Evolutionary conservation across 2,329 filamentous ascomycete genomes (phyloP).

Genomic region (Massarina eburnea): DNA sequence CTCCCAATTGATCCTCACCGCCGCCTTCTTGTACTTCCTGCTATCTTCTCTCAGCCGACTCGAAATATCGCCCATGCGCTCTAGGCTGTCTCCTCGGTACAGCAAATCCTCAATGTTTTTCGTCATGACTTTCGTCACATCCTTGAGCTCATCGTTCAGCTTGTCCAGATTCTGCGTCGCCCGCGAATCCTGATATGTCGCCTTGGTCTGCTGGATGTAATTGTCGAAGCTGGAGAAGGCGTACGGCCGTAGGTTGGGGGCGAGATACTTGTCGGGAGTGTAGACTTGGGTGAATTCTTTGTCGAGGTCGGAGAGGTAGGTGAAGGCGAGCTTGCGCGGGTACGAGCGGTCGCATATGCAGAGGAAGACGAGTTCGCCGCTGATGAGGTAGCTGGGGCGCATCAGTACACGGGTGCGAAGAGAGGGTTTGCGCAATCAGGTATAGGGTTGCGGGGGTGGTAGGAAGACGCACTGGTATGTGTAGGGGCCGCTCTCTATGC

Average conservation of each 20-base stretch:
- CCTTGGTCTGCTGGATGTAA: conserved; percentile 90
- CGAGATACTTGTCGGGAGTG: conserved; percentile 70
- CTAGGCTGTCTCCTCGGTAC: conserved; percentile 90
- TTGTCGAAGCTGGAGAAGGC: conserved; percentile 98
- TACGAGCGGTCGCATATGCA: conserved; percentile 93
- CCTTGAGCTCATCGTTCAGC: conserved; percentile 93
- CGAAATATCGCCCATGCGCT: conserved; percentile 96
- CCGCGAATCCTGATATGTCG: conserved; percentile 89
- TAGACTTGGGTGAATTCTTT: conserved; percentile 90
- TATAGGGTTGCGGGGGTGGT: background rate
- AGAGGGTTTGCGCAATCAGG: background rate
- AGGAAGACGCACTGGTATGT: conserved; percentile 72
- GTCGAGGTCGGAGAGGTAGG: conserved; percentile 90
- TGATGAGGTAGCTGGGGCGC: conserved; percentile 73
- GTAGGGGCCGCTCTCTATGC: conserved; percentile 82
- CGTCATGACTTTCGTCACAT: conserved; percentile 99
- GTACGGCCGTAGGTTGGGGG: conserved; percentile 79
- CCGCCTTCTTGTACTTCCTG: conserved; percentile 89
- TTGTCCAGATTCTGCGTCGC: conserved; percentile 92
- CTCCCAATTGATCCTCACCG: conserved; percentile 97
- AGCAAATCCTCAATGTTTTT: conserved; percentile 99
- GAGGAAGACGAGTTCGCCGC: conserved; percentile 82
- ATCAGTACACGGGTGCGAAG: conserved; percentile 10
- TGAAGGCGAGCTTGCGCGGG: conserved; percentile 97
- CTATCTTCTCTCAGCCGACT: conserved; percentile 85